Conservation (phyloP, 805 yeast species). For the Yamadazyma kitorensis region DNA sequence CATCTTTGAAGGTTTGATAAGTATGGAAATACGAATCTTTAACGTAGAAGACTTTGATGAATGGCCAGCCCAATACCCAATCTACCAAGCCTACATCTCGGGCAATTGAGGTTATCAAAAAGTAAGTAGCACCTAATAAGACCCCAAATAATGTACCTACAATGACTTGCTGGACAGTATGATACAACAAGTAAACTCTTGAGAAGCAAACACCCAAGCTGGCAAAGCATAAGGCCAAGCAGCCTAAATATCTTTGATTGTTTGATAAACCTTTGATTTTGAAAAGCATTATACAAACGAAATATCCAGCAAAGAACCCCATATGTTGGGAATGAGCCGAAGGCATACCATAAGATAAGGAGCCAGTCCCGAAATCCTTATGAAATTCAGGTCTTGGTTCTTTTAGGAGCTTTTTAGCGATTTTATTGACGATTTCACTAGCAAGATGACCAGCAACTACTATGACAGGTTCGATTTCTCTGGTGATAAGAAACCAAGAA, state of each 20-base stretch:
- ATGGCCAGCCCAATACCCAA: conserved; percentile 59
- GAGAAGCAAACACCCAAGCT: conserved; percentile 57
- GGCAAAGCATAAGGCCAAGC: conserved; percentile 22
- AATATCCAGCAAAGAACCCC: conserved; percentile 74
- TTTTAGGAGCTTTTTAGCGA: conserved; percentile 59
- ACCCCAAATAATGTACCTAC: conserved; percentile 71
- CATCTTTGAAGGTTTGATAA: conserved; percentile 47
- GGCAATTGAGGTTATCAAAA: conserved; percentile 46
- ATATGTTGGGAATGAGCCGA: conserved; percentile 95
- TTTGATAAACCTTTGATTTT: conserved; percentile 34
- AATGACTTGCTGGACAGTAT: conserved; percentile 65
- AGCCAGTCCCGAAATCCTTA: conserved; percentile 42
- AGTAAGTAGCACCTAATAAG: conserved; percentile 57
- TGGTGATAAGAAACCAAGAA: conserved; percentile 75
- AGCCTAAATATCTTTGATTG: conserved; percentile 25
- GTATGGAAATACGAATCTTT: conserved; percentile 59
- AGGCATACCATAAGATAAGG: conserved; percentile 86
- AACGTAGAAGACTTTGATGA: conserved; percentile 49
- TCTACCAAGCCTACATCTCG: conserved; percentile 69
- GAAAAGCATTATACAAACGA: conserved; percentile 42
- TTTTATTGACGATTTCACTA: conserved; percentile 69
- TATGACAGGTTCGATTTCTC: conserved; percentile 84
- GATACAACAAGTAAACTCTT: conserved; percentile 77
- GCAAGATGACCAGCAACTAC: conserved; percentile 82
- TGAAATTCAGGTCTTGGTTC: conserved; percentile 74